These are phyloP conservation scores for Scleroderma citrinum DNA, from an alignment of 768 basidiomycete genomes.

Conservation along the genomic window DNA sequence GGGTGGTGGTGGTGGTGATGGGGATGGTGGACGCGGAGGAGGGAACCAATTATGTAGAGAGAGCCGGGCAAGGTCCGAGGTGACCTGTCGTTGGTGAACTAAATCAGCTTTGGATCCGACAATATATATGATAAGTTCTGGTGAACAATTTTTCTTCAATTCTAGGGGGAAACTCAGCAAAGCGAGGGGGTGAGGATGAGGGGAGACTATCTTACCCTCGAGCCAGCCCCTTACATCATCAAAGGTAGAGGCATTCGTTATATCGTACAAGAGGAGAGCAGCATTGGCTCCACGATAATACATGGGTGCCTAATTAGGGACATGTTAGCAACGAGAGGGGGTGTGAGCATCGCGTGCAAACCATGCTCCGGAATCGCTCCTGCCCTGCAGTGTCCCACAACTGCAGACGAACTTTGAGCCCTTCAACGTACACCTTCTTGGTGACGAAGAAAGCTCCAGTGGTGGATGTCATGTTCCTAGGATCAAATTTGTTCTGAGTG, in stretches of 20 bases:
- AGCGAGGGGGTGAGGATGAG: neutral
- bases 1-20: slow-evolving; percentile 55
- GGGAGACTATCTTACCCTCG: slow-evolving; percentile 51
- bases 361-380: slow-evolving; percentile 90
- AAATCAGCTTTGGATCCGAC: slow-evolving; percentile 92
- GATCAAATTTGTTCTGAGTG: slow-evolving; percentile 86
- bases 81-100: slow-evolving; percentile 63
- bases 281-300: slow-evolving; percentile 96
- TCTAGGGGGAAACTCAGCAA: slow-evolving; percentile 40
- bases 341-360: slow-evolving; percentile 28
- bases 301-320: slow-evolving; percentile 71
- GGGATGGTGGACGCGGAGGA: slow-evolving; percentile 63
- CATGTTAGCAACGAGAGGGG: slow-evolving; percentile 5
- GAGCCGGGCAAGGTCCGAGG: slow-evolving; percentile 76
- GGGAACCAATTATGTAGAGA: slow-evolving; percentile 87
- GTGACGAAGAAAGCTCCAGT: slow-evolving; percentile 92
- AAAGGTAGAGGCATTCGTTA: slow-evolving; percentile 84
- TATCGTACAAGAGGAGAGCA: slow-evolving; percentile 91
- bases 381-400: slow-evolving; percentile 94
- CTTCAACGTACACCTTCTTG: slow-evolving; percentile 84
- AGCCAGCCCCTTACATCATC: slow-evolving; percentile 90
- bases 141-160: slow-evolving; percentile 82
- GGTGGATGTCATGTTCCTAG: slow-evolving; percentile 83
- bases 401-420: slow-evolving; percentile 80
- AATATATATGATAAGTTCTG: slow-evolving; percentile 89